A percentile compares a stretch with the other conserved stretches of the same genome.
Evolutionary conservation across 148 eudicot genomes (phyloP).

Genomic region (Amaranthus hypochondriacus): DNA sequence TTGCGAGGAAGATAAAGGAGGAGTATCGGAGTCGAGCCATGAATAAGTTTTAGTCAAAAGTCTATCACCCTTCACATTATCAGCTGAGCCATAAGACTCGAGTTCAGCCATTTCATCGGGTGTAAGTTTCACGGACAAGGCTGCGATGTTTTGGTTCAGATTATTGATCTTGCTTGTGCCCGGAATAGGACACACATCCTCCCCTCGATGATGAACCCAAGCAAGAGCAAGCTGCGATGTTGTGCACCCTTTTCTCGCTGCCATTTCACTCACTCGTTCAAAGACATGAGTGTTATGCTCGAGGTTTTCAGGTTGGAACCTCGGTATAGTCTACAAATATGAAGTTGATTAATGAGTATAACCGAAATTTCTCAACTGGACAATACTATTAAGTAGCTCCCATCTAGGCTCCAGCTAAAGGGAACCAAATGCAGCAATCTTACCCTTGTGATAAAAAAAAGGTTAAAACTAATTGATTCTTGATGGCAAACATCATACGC

Average conservation of each 20-base stretch:
- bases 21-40: constrained; percentile 22
- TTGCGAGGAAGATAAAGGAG: constrained; percentile 17
- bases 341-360: no score
- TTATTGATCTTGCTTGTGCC: constrained; percentile 29
- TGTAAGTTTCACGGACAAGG: constrained; percentile 22
- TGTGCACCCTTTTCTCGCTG: constrained; percentile 29
- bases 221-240: constrained; percentile 27
- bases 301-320: constrained; percentile 31
- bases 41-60: background rate
- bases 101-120: constrained; percentile 28
- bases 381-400: no score
- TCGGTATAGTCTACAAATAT: constrained; percentile 19
- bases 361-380: no score
- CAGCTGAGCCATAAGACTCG: constrained; percentile 19
- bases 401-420: no score
- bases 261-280: constrained; percentile 24
- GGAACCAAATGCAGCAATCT: no score
- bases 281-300: constrained; percentile 21
- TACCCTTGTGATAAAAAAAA: no score
- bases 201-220: constrained; percentile 30
- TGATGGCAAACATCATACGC: background rate
- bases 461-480: background rate
- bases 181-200: constrained; percentile 27
- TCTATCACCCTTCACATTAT: constrained; percentile 20
- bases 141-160: constrained; percentile 21